phyloP scores from a whole-genome alignment of 2,329 filamentous ascomycete species.

The Trichocomaceae sp. region DNA sequence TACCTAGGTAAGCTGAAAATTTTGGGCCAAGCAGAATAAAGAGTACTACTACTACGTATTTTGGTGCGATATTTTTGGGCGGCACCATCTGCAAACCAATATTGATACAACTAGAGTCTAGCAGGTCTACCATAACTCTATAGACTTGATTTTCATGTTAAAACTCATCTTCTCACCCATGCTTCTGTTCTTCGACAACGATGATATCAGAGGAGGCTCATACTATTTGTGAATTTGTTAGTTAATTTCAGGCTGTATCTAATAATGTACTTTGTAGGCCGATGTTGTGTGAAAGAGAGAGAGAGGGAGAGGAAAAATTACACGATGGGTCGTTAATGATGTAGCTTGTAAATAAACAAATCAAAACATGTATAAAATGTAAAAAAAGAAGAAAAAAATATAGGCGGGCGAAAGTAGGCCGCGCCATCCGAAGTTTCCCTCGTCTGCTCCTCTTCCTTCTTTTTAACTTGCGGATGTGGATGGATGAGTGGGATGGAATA shows the following conservation, averaged over 20 bases:
- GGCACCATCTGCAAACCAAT: too few relatives aligned
- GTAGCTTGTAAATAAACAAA: neutral
- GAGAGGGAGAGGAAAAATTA: neutral
- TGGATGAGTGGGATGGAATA: neutral
- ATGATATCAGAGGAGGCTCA: too few relatives aligned
- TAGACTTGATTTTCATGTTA: too few relatives aligned
- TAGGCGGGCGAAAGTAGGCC: constrained; percentile 29
- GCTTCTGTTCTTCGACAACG: too few relatives aligned
- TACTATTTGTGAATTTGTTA: too few relatives aligned
- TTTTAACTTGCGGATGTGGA: constrained; percentile 3
- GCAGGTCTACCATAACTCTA: too few relatives aligned
- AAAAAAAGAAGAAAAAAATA: neutral
- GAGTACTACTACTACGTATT: too few relatives aligned
- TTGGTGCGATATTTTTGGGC: too few relatives aligned
- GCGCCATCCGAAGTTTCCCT: constrained; percentile 7
- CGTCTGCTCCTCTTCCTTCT: neutral
- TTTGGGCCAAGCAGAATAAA: too few relatives aligned
- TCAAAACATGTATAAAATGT: neutral
- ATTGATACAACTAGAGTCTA: too few relatives aligned
- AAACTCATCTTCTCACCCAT: too few relatives aligned
- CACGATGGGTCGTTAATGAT: neutral
- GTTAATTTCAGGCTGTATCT: neutral
- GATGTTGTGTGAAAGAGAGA: neutral
- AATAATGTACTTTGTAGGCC: neutral
- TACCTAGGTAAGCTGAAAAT: too few relatives aligned